Conservation (phyloP, 2,329 filamentous ascomycete genomes). For the Pezicula radicicola region DNA sequence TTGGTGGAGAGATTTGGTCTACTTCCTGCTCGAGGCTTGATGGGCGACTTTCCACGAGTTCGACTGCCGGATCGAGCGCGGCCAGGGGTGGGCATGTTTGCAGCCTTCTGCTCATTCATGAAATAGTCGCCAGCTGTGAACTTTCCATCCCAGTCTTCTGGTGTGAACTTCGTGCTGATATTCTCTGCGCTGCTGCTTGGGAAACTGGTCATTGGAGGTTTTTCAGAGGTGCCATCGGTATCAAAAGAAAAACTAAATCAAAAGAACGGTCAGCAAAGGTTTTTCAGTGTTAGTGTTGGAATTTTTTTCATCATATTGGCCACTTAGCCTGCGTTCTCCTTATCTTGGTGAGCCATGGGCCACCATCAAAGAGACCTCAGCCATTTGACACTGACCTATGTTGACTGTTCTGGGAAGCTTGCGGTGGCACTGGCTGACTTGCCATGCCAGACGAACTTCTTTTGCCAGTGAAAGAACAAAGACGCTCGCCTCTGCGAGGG, state of each 20-base stretch:
- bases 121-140: constrained; percentile 30
- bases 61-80: constrained; percentile 23
- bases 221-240: constrained; percentile 38
- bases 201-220: constrained; percentile 38
- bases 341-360: not conserved
- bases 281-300: not conserved
- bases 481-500: constrained; percentile 12
- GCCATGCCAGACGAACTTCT: not conserved
- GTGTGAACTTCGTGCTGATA: constrained; percentile 59
- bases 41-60: constrained; percentile 25
- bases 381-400: not conserved
- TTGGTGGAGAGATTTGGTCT: constrained; percentile 12
- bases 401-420: not conserved
- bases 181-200: constrained; percentile 52
- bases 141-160: constrained; percentile 40
- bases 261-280: constrained; percentile 31
- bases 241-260: constrained; percentile 49
- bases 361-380: not conserved
- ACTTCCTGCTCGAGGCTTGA: constrained; percentile 17
- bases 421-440: not conserved
- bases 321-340: not conserved
- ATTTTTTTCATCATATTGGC: not conserved
- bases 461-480: constrained; percentile 4
- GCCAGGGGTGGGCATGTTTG: constrained; percentile 5
- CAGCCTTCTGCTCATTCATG: constrained; percentile 17